Percentiles rank a stretch among this genome's conserved stretches.
phyloP scores from a whole-genome alignment of 108 stramenopile species.

The Fragilaria crotonensis region DNA sequence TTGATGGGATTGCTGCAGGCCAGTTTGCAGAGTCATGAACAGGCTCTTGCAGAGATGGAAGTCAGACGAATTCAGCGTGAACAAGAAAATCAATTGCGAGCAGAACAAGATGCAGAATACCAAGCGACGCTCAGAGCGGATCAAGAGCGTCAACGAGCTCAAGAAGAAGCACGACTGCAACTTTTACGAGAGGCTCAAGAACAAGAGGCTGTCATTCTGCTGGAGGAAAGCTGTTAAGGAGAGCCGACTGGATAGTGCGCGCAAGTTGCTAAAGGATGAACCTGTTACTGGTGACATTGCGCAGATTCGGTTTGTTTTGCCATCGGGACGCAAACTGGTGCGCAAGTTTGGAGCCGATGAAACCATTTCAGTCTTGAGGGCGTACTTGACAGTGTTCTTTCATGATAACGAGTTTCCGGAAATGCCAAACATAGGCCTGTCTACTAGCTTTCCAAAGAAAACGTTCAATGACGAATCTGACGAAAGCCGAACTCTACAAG shows the following conservation, averaged over 20 bases:
- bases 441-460: constrained; percentile 70
- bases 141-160: constrained; percentile 50
- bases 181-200: constrained; percentile 3
- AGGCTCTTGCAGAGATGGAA: constrained; percentile 31
- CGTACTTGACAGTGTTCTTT: constrained; percentile 69
- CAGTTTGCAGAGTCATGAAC: constrained; percentile 41
- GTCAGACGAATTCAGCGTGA: constrained; percentile 52
- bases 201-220: constrained; percentile 4
- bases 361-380: constrained; percentile 46
- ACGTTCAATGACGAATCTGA: constrained; percentile 41
- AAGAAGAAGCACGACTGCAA: constrained; percentile 20
- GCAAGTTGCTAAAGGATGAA: constrained; percentile 23
- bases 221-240: constrained; percentile 19
- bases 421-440: constrained; percentile 52
- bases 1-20: constrained; percentile 36
- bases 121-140: constrained; percentile 68
- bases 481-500: constrained; percentile 44
- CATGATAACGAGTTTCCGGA: constrained; percentile 39
- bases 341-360: constrained; percentile 59
- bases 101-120: constrained; percentile 79
- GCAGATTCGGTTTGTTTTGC: constrained; percentile 62
- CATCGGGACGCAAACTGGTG: constrained; percentile 70
- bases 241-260: constrained; percentile 37
- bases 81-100: constrained; percentile 60
- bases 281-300: constrained; percentile 27